Base-by-base conservation (phyloP, 1,284 basidiomycete species). In the Ganoderma sinense region DNA sequence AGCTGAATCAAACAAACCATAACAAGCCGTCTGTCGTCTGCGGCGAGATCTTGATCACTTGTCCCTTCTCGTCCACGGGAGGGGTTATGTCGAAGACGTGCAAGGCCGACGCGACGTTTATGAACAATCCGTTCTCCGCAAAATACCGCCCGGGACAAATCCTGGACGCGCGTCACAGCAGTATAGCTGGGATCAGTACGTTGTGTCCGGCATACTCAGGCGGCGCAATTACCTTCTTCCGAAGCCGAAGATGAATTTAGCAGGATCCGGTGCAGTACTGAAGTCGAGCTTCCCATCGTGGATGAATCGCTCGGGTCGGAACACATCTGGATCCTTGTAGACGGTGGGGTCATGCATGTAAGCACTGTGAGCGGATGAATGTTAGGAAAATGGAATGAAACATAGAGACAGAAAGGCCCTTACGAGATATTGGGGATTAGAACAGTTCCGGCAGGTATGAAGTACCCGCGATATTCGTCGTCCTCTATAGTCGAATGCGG, bases 361-460 rank as follows among this genome's bases (percentile, higher is more conserved):
- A 7, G 59, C 55, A 61, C 73, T 74, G 56, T 6, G 3, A 26
- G 13, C 13, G 23, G 8, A 31, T 36, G 18, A 26, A 39, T 13
- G 18, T 26, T 7, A 56, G 40, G 16, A 26, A 8, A 53, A 7
- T 8, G 29, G 16, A 4, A 45, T 31, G 14, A 14, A 6, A 23
- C 14, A 2, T 18, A 56, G 14, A 4, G 39, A 4, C 36, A 56
- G 10, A 36, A 36, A 10, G 36, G 36, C 10, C 36, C 72, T 26
- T 64, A 78, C 80, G 78, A 78, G 18, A 76, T 59, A 59, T 79
- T 80, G 13, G 75, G 65, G 2, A 77, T 65, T 14, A 77, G 53
- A 13, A 70, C 64, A 1, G 75, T 66, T 8, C 76, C 76, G n/a
- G 68, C 69, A 18, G 77, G 77, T 40, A 78, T 71, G 60, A 76